These are phyloP conservation scores for Fagopyrum homotropicum DNA, from an alignment of 148 eudicot genomes.

Conservation along the genomic window DNA sequence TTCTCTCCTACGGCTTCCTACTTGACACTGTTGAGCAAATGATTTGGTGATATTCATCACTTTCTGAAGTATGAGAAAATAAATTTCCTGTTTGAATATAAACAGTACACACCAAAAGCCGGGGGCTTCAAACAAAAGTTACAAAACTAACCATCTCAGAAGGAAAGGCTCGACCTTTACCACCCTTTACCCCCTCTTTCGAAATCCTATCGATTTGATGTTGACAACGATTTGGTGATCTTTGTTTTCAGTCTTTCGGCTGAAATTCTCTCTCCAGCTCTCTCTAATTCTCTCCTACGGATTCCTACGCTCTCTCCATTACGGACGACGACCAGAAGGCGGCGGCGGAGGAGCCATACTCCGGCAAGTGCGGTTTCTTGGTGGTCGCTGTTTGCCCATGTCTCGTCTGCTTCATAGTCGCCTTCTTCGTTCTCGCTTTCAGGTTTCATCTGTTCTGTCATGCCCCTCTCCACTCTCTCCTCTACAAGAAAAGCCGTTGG, in stretches of 20 bases:
- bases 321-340: constrained; percentile 14
- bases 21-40: too few relatives aligned
- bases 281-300: constrained; percentile 18
- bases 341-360: constrained; percentile 22
- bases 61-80: too few relatives aligned
- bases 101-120: too few relatives aligned
- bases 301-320: constrained; percentile 26
- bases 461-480: constrained; percentile 36
- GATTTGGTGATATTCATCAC: too few relatives aligned
- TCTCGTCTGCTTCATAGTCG: constrained; percentile 38
- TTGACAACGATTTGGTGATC: too few relatives aligned
- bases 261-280: not conserved
- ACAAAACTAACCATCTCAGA: too few relatives aligned
- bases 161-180: too few relatives aligned
- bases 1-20: constrained; percentile 26
- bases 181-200: too few relatives aligned
- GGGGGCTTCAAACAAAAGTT: too few relatives aligned
- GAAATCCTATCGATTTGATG: too few relatives aligned
- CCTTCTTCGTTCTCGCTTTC: constrained; percentile 29
- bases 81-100: too few relatives aligned
- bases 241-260: too few relatives aligned
- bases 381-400: constrained; percentile 70
- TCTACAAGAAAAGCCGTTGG: constrained; percentile 54
- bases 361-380: constrained; percentile 18
- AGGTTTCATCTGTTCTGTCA: constrained; percentile 49